Conservation (phyloP, 768 basidiomycete species). For the Gymnopilus junonius region DNA sequence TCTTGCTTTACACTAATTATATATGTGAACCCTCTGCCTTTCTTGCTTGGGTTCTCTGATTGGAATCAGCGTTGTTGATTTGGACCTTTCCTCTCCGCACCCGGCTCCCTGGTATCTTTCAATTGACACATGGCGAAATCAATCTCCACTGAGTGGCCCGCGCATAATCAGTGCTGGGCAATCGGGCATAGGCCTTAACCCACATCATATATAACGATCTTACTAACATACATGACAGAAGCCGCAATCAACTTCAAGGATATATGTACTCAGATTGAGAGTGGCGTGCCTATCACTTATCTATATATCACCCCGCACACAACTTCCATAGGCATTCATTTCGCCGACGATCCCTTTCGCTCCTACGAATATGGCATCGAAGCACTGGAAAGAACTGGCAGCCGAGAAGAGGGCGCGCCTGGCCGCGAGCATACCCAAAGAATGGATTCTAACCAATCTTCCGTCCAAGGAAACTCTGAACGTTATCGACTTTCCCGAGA, state of each 20-base stretch:
- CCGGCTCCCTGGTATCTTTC: neutral
- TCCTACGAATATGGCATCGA: conserved; percentile 25
- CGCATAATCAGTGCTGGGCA: too few species aligned
- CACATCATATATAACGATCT: too few species aligned
- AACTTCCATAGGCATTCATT: neutral
- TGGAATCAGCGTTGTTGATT: neutral
- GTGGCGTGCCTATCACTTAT: neutral
- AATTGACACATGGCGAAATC: neutral
- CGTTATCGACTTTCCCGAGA: conserved; percentile 57
- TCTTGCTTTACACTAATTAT: neutral
- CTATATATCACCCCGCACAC: neutral
- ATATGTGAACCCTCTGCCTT: neutral
- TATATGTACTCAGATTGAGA: neutral
- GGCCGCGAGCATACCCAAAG: conserved; percentile 58
- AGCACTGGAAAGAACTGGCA: conserved; percentile 55
- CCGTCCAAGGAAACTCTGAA: conserved; percentile 51
- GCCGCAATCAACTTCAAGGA: neutral
- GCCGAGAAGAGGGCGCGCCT: conserved; percentile 60
- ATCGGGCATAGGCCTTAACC: too few species aligned
- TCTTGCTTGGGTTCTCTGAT: neutral
- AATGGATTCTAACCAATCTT: conserved; percentile 58
- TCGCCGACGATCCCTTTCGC: neutral
- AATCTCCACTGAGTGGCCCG: neutral
- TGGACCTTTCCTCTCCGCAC: neutral
- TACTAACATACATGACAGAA: too few species aligned